These are phyloP conservation scores for Volvox africanus DNA, from an alignment of 139 green algal species.

Conservation along the genomic window DNA sequence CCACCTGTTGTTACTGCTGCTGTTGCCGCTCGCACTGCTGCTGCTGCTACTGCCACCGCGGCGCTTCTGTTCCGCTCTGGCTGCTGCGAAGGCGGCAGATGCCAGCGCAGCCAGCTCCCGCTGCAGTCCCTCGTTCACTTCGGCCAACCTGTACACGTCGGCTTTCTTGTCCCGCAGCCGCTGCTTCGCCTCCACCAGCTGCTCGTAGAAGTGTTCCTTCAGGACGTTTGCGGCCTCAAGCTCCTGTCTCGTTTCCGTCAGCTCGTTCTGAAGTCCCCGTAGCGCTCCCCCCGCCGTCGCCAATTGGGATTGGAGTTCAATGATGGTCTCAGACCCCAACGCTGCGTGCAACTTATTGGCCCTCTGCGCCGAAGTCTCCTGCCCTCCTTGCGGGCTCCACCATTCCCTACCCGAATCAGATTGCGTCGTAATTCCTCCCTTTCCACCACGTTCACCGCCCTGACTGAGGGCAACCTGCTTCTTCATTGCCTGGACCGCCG, in stretches of 20 bases:
- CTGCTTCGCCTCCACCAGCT: background rate
- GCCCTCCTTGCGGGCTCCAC: background rate
- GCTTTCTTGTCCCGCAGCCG: background rate
- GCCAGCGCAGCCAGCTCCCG: no score
- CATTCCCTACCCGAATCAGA: no score
- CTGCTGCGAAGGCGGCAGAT: no score
- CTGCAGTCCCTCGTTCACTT: no score
- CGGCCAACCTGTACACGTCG: background rate
- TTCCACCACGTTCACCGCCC: no score
- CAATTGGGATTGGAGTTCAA: background rate
- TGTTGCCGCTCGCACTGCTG: background rate
- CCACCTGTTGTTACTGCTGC: background rate
- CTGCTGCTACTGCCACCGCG: background rate
- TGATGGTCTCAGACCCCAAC: background rate
- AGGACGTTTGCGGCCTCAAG: background rate
- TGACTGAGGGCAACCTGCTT: background rate
- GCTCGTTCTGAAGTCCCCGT: background rate
- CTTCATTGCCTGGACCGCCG: no score
- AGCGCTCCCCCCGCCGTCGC: background rate
- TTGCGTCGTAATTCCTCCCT: no score
- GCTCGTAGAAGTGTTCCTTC: background rate
- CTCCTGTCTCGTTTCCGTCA: no score
- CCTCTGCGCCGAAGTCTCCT: background rate
- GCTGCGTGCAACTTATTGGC: no score
- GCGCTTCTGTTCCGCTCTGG: background rate